Evolutionary conservation across 1,284 basidiomycete species (phyloP), one percentile per base, ranked within the genome.

Genomic region (Malassezia sp.): DNA sequence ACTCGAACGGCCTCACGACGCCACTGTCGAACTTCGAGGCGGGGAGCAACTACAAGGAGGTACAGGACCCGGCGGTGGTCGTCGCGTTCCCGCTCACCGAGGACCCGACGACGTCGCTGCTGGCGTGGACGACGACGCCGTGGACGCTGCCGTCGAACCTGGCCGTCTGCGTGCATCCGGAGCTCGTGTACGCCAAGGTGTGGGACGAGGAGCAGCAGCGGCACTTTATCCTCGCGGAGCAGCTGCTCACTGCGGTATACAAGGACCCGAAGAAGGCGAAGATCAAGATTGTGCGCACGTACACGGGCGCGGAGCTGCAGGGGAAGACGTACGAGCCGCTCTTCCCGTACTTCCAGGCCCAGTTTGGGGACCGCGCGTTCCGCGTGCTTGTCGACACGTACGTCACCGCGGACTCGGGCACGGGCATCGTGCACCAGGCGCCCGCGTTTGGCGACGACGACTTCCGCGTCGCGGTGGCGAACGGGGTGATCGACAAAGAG

Each of bases 361-460:
- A 91, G 84, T 97, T 80, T 71, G 83, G 87, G 71, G 87, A 89
- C 71, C 81, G 80, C 56, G 91, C 87, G 0, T 97, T 95, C 78
- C 75, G 83, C 46, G 86, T 97, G 14, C 72, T 97, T 6, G 78
- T 79, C 22, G 93, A 97, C 70, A 82, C 81, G 0, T 99, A 99
- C 69, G 91, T 99, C 42, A 95, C 88, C 2, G 84, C 83, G 57
- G 78, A 81, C 11, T 86, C 90, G 46, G 91, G 93, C 73, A 99
- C 93, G 29, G 91, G 91, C 71, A 91, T 97, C 63, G 93, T 99
- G 38, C 93, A 97, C 71, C 93, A 99, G 74, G 89, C 93, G 1
- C 93, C 93, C 2, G 90, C 85, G 0, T 97, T 95, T 66, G 93
- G 93, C 77, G 93, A 96, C 67, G 93, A 99, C 63, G 93, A 99